Base-by-base conservation (phyloP, 2,329 filamentous ascomycete species). In the Myriosclerotinia duriaeana region DNA sequence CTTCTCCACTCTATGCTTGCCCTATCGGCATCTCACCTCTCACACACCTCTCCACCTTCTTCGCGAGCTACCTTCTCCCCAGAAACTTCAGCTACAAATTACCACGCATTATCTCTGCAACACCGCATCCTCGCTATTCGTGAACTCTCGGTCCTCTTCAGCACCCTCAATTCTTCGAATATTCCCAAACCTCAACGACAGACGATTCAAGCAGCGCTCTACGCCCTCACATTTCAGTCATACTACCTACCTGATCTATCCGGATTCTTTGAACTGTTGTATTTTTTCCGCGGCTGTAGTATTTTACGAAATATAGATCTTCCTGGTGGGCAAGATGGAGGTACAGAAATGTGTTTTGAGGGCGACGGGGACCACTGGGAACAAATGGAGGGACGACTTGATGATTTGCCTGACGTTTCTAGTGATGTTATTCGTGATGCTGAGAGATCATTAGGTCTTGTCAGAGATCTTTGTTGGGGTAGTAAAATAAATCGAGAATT, bases 1-100 rank as follows among this genome's bases (percentile, higher is more conserved):
- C 34, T 63, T 8, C 22, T 63, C 6, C 36, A 63, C 40, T 30
- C 60, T 26, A 63, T 63, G 15, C 50, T 63, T 30, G 60, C 50
- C 11, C n/a, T 63, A 30, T 63, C 60, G 0, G 50, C 50, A 20
- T 63, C 60, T 20, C 50, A 63, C n/a, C 15, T 42, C 14, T 15
- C 36, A 11, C 17, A 40, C 36, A 54, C 20, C n/a, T 20, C 22
- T 4, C n/a, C n/a, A 6, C 17, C 34, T 17, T 4, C 3, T 6
- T 20, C 30, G n/a, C 14, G 9, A 40, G 36, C 22, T 22, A 15
- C 48, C 3, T 26, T 26, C 26, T 26, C 2, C 26, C 26, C 26
- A 26, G 3, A 2, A 26, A 26, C 2, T 26, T 3, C 26, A 26
- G 7, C 8, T 36, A 34, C 34, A 11, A 15, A 1, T 7, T 53